A percentile compares a stretch with the other conserved stretches of the same genome.
Evolutionary conservation across 306 rosid genomes (phyloP).

Genomic region (Canavalia ensiformis): DNA sequence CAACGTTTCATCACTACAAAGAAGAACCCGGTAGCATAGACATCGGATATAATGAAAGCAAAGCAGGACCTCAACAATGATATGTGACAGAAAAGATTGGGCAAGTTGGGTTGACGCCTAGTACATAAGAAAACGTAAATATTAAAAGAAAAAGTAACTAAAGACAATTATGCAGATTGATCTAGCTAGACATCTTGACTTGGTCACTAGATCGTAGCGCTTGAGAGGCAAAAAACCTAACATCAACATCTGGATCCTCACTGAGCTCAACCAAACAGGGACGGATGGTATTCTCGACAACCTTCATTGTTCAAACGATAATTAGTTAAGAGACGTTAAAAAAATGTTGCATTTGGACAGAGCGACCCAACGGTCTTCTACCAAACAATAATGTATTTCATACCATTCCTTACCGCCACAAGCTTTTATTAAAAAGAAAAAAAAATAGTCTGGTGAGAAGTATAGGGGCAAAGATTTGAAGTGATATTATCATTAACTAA

Average conservation of each 20-base stretch:
- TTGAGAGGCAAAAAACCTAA: slow-evolving; percentile 90
- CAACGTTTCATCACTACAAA: slow-evolving; percentile 37
- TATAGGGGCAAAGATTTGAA: background rate
- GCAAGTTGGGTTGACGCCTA: slow-evolving; percentile 44
- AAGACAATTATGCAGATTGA: slow-evolving; percentile 38
- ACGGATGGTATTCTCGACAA: slow-evolving; percentile 85
- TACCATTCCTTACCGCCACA: background rate
- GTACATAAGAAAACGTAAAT: slow-evolving; percentile 40
- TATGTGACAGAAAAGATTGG: slow-evolving; percentile 44
- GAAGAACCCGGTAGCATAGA: slow-evolving; percentile 34
- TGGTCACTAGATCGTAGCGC: slow-evolving; percentile 84
- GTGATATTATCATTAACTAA: slow-evolving; percentile 18
- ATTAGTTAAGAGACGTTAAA: slow-evolving; percentile 35
- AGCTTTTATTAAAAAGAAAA: background rate
- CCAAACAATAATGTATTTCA: slow-evolving; percentile 33
- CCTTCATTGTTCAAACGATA: slow-evolving; percentile 66
- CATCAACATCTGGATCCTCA: slow-evolving; percentile 99
- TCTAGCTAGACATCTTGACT: slow-evolving; percentile 85
- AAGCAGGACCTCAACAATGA: slow-evolving; percentile 45
- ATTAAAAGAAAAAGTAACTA: slow-evolving; percentile 22
- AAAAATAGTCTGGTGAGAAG: background rate
- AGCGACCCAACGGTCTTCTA: background rate
- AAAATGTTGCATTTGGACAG: slow-evolving; percentile 3
- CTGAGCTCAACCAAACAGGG: slow-evolving; percentile 91
- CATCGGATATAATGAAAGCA: slow-evolving; percentile 39